Evolutionary conservation across 108 stramenopile species (phyloP), one percentile per base, ranked within the genome.

Genomic region (Cylindrotheca fusiformis): DNA sequence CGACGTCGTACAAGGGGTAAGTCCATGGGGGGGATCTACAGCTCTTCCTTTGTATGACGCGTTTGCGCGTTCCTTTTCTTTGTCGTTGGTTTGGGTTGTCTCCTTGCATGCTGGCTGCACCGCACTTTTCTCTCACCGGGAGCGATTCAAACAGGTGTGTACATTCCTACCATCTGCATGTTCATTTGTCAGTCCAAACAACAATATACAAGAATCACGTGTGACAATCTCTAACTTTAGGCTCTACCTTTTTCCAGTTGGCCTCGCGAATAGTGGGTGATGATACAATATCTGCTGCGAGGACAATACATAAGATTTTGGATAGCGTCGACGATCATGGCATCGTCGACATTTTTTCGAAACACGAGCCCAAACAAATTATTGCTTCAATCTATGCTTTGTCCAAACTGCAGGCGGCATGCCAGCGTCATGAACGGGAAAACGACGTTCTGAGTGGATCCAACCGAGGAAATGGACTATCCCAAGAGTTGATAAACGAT

Each of bases 301-400:
- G 68, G 27, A 83, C 81, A 21, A 79, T 88, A 22, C 56, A 60
- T n/a, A 68, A 67, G 49, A 83, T 83, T 18, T 31, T 88, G 21
- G 67, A 67, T 32, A 33, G 54, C 8, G 77, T 83, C 48, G 67
- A 72, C 33, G 80, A 85, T 48, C 78, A 85, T 62, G 87, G 87
- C n/a, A 68, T 88, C 4, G 74, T 53, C 66, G 84, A 69, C 64
- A 54, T 70, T 32, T 77, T 72, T 14, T 63, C 12, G 44, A 65
- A 69, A 25, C 62, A 69, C 50, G 25, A 58, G 4, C 19, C 69
- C 50, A 48, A 55, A 47, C 51, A 65, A 18, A 27, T 80, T 24
- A 47, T 63, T 6, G 47, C 22, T 36, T 48, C 60, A 0, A 60
- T 75, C 8, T 45, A 26, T 19, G 44, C 57, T 21, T 48, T 66